Evolutionary conservation across 1,284 basidiomycete genomes (phyloP), one percentile per base, ranked within the genome.

Genomic region (Phylloboletellus chloephorus): DNA sequence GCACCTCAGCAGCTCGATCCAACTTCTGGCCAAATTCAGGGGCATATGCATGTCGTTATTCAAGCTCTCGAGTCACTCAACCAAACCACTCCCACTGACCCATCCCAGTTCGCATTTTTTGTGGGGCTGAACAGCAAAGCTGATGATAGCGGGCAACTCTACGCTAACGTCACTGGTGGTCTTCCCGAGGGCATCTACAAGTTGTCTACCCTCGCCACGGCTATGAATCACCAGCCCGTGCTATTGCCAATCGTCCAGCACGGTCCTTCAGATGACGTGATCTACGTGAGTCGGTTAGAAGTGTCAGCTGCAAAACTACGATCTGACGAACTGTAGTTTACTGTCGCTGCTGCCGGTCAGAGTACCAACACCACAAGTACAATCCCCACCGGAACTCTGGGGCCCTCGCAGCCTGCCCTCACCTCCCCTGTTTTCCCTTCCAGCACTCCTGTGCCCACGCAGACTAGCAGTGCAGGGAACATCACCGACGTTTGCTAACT

Each of bases 21-120:
- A 55, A 59, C 39, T 3, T 48, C 56, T 17, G 83, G 81, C 44
- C 60, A 66, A 33, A 72, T 78, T 53, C 53, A 71, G 48, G 82
- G 82, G 1, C 81, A 83, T 63, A 67, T 71, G 6, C 82, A 87
- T 57, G 67, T 85, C 51, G 79, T 81, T 34, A 66, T 88, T 41
- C 76, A 86, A 61, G 41, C 60, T 35, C 67, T 88, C 48, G 49
- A 56, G 29, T 68, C 74, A 4, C 59, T 83, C 43, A 60, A 63
- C 29, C 72, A 78, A 54, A 77, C 78, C 9, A 67, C 61, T 0
- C 66, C 76, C 12, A 73, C 72, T 20, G 64, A 85, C 62, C 79
- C 82, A 15, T 68, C 56, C 37, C 61, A 62, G 48, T 83, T 82
- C 50, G 74, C 69, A 6, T 86, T 82, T 68, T 88, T 87, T 74